Evolutionary conservation across 2,329 filamentous ascomycete genomes (phyloP).

Genomic region (Zasmidium angulare): DNA sequence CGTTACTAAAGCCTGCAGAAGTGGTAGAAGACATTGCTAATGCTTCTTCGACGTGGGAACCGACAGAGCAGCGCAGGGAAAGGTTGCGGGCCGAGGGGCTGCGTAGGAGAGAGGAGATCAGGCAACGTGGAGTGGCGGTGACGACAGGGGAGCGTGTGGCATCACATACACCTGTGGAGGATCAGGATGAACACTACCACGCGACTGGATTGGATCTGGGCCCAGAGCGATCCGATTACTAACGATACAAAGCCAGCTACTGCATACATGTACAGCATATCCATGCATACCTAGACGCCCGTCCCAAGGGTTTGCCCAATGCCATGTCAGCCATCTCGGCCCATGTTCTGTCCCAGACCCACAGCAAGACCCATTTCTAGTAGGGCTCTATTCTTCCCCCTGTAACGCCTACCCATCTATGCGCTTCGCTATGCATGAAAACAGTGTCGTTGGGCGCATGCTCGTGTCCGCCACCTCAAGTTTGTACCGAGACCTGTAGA

Average conservation of each 20-base stretch:
- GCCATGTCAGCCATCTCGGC: not conserved
- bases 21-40: conserved; percentile 33
- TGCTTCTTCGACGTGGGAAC: conserved; percentile 36
- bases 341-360: not conserved
- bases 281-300: not conserved
- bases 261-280: not conserved
- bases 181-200: not conserved
- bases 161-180: not conserved
- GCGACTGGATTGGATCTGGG: not conserved
- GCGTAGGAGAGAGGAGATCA: conserved; percentile 35
- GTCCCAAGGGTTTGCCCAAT: not conserved
- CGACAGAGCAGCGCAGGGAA: conserved; percentile 38
- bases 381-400: not conserved
- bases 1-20: conserved; percentile 44
- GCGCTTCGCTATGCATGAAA: not conserved
- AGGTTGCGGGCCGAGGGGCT: conserved; percentile 49
- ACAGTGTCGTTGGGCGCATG: not conserved
- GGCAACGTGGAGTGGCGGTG: not conserved
- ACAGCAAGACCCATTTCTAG: not conserved
- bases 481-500: not conserved
- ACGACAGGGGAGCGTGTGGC: not conserved
- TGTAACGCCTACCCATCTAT: not conserved
- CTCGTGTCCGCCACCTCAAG: not conserved
- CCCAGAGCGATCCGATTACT: not conserved
- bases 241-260: not conserved